Evolutionary conservation across 345 rosid species (phyloP).

Genomic region (Melaleuca alternifolia): DNA sequence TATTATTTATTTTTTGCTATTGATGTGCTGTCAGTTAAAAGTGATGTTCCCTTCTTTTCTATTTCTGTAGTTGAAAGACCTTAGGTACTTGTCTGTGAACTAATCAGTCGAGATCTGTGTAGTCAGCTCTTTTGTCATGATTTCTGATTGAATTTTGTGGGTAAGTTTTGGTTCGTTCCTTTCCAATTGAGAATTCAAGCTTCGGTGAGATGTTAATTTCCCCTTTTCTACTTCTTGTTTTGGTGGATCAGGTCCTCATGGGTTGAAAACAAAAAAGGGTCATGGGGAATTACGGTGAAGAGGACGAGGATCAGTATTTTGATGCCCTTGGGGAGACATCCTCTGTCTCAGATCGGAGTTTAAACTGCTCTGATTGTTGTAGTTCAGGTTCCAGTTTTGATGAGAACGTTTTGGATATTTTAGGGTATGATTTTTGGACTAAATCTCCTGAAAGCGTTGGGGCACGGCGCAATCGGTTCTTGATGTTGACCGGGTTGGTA

Average conservation of each 20-base stretch:
- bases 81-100: background rate
- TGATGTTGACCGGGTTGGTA: constrained; percentile 21
- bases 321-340: constrained; percentile 56
- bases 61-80: background rate
- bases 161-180: background rate
- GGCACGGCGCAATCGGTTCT: constrained; percentile 35
- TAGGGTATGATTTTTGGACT: constrained; percentile 38
- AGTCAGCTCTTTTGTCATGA: background rate
- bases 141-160: background rate
- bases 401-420: constrained; percentile 3
- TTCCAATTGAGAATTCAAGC: background rate
- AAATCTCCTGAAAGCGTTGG: constrained; percentile 39
- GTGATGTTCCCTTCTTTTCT: background rate
- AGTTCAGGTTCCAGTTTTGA: constrained; percentile 5
- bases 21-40: background rate
- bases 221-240: background rate
- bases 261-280: background rate
- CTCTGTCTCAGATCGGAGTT: constrained; percentile 37
- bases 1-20: background rate
- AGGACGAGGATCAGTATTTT: constrained; percentile 37
- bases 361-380: constrained; percentile 25
- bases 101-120: background rate
- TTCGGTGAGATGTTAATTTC: background rate
- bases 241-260: constrained; percentile 19
- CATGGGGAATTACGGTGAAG: constrained; percentile 24